Percentiles rank a stretch among this genome's conserved stretches.
These are phyloP conservation scores for Zasmidium angulare DNA, from an alignment of 2,329 filamentous ascomycete genomes.

Conservation along the genomic window DNA sequence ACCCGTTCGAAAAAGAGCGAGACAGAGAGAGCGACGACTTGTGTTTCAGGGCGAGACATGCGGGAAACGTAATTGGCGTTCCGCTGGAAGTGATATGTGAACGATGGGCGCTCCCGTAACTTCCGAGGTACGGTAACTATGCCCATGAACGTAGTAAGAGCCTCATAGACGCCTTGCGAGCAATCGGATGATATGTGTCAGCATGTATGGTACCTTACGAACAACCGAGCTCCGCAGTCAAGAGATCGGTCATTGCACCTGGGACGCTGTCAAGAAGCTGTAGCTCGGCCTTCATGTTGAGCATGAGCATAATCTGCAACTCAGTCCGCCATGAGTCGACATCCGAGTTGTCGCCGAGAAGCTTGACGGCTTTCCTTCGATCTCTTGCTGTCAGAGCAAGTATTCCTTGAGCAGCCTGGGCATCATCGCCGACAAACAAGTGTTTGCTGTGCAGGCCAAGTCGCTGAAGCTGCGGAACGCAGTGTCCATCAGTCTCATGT, in stretches of 20 bases:
- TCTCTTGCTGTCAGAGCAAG: conserved; percentile 58
- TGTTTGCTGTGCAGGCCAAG: conserved; percentile 57
- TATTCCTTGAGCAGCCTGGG: conserved; percentile 41
- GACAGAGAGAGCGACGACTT: no score
- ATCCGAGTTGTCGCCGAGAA: conserved; percentile 42
- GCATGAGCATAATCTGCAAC: conserved; percentile 70
- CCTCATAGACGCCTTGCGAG: no score
- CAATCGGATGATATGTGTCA: not conserved
- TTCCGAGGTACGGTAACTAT: no score
- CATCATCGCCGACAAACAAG: conserved; percentile 17
- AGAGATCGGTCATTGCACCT: conserved; percentile 25
- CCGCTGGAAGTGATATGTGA: no score
- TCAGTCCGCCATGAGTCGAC: conserved; percentile 47
- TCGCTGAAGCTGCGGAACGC: conserved; percentile 59
- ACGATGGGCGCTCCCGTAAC: no score
- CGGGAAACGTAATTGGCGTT: no score
- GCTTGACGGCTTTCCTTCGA: conserved; percentile 55
- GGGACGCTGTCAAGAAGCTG: conserved; percentile 47
- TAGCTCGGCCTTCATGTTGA: conserved; percentile 76
- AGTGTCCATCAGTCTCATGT: conserved; percentile 56
- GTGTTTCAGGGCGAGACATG: not conserved
- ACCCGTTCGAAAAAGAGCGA: no score
- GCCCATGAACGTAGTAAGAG: no score
- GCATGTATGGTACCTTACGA: not conserved
- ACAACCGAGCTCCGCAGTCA: conserved; percentile 7